phyloP scores from a whole-genome alignment of 2,329 filamentous ascomycete species.

The Arthrobotrys entomopaga region DNA sequence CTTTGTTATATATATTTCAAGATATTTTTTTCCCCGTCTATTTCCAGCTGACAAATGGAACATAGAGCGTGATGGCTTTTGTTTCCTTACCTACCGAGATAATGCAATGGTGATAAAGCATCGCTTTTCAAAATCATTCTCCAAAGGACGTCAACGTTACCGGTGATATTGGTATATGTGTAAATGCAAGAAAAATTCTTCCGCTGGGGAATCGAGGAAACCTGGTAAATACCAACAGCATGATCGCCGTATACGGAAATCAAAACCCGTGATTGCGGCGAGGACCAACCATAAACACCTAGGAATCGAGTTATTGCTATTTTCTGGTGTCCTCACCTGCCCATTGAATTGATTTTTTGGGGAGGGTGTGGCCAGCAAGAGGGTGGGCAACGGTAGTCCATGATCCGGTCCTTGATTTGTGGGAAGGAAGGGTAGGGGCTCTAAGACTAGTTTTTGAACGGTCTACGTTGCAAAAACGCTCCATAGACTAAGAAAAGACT shows the following conservation, averaged over 20 bases:
- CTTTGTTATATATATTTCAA: conserved; percentile 52
- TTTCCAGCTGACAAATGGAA: conserved; percentile 32
- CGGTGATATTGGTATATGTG: too few relatives aligned
- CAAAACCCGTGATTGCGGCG: conserved; percentile 40
- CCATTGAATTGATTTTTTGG: conserved; percentile 6
- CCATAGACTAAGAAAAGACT: background rate
- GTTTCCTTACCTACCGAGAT: conserved; percentile 21
- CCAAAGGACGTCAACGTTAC: background rate
- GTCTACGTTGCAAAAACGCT: background rate
- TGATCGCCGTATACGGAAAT: conserved; percentile 46
- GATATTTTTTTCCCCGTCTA: too few relatives aligned
- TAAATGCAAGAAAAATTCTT: background rate
- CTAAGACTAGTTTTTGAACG: background rate
- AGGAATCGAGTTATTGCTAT: conserved; percentile 12
- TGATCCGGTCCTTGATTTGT: background rate
- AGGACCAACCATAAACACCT: conserved; percentile 16
- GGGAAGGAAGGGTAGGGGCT: background rate
- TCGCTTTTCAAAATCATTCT: conserved; percentile 3
- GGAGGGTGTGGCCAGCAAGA: background rate
- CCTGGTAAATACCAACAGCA: conserved; percentile 35
- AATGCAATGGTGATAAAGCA: conserved; percentile 30
- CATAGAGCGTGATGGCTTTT: conserved; percentile 35
- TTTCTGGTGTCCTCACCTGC: conserved; percentile 13
- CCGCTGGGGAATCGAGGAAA: conserved; percentile 25
- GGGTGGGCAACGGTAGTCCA: background rate